Conservation (phyloP, 129 eudicot species). For the Ambrosia trifida region DNA sequence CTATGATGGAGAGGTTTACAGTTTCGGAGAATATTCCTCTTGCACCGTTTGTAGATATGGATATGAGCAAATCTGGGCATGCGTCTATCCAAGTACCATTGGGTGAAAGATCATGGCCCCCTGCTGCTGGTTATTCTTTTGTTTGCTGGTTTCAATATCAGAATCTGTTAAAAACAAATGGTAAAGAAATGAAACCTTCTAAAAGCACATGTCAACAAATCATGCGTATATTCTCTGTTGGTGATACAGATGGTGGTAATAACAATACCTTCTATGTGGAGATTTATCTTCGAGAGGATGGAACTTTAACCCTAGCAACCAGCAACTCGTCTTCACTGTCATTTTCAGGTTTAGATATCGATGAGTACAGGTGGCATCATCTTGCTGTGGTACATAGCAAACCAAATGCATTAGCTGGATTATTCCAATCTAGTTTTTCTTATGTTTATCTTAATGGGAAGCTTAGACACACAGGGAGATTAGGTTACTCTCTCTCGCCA, state of each 20-base stretch:
- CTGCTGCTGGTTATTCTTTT: slow-evolving; percentile 98
- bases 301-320: slow-evolving; percentile 81
- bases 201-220: slow-evolving; percentile 39
- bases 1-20: slow-evolving; percentile 81
- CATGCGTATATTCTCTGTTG: slow-evolving; percentile 85
- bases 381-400: slow-evolving; percentile 95
- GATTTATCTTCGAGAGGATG: slow-evolving; percentile 87
- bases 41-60: slow-evolving; percentile 90
- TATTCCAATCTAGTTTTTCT: slow-evolving; percentile 94
- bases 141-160: slow-evolving; percentile 94
- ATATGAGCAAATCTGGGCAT: slow-evolving; percentile 90
- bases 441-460: slow-evolving; percentile 87
- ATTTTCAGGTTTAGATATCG: slow-evolving; percentile 81
- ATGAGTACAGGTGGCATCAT: slow-evolving; percentile 94
- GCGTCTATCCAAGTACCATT: slow-evolving; percentile 90
- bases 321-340: slow-evolving; percentile 81
- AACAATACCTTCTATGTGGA: slow-evolving; percentile 69
- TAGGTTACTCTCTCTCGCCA: slow-evolving; percentile 97
- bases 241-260: slow-evolving; percentile 53
- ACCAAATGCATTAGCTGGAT: slow-evolving; percentile 97
- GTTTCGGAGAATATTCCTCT: slow-evolving; percentile 74
- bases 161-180: slow-evolving; percentile 57
- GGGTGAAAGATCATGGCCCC: slow-evolving; percentile 99
- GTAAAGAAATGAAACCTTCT: slow-evolving; percentile 48
- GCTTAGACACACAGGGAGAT: slow-evolving; percentile 84